These are phyloP conservation scores for Cyamopsis tetragonoloba DNA, from an alignment of 306 rosid species.

Conservation along the genomic window DNA sequence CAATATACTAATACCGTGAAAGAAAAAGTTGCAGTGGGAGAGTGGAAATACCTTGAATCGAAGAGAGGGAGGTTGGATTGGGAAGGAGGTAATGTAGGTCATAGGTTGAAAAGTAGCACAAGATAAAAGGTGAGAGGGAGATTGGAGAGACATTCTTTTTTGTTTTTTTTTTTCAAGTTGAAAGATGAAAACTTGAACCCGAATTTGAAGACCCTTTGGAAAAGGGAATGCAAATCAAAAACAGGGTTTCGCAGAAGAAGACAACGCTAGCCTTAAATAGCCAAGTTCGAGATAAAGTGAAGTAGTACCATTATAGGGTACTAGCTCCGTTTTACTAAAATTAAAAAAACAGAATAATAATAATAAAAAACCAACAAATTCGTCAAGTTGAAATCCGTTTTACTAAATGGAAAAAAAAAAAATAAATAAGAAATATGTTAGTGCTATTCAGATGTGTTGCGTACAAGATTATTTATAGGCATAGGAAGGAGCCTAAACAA, in stretches of 20 bases:
- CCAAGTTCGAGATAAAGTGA: not conserved
- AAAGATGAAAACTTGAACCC: constrained; percentile 26
- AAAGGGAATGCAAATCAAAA: not conserved
- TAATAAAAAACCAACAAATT: no score
- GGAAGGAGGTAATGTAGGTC: constrained; percentile 20
- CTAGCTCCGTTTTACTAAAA: not conserved
- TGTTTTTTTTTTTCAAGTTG: not conserved
- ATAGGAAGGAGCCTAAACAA: no score
- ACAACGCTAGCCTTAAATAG: no score
- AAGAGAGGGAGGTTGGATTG: constrained; percentile 25
- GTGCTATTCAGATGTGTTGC: no score
- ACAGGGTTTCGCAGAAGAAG: not conserved
- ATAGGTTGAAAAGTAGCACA: constrained; percentile 41
- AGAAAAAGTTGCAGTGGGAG: not conserved
- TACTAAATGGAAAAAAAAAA: no score
- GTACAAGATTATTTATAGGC: no score
- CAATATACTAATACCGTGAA: not conserved
- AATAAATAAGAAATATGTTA: no score
- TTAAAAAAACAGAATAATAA: no score
- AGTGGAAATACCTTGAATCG: constrained; percentile 44
- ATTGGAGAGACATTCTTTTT: constrained; percentile 55
- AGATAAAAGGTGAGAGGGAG: constrained; percentile 46
- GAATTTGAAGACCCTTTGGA: constrained; percentile 6
- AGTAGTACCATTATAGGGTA: not conserved
- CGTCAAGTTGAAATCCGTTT: no score